Base-by-base conservation (phyloP, 176 grass and related monocot species). In the Puya raimondii region DNA sequence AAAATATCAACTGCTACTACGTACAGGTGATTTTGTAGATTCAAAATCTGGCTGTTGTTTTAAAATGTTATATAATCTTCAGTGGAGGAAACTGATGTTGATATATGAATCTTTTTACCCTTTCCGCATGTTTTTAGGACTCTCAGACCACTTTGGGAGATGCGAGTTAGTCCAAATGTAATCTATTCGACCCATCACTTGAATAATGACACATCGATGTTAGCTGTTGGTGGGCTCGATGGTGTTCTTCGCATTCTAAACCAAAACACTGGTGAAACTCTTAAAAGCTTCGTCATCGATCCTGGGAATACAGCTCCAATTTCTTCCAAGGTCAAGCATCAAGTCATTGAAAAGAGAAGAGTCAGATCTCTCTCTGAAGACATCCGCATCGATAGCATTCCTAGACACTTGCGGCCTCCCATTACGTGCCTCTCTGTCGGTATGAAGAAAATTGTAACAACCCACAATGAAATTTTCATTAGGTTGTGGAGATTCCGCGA, bases 381-480 rank as follows among this genome's bases (percentile, higher is more conserved):
- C 79, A 74, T 69, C 18, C 52, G 13, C 51, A 22, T 97, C 13
- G 84, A 92, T 64, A 71, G 14, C 42, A 82, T 97, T 66, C 79
- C 81, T 22, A 85, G 49, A 63, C 67, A 73, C 51, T 63, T 89
- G 33, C 83, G 93, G 50, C 81, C 86, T 42, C 65, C 80, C 27
- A 97, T 97, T 22, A 87, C 79, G 0, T 78, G 89, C 48, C 53
- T 92, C 2, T 79, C 88, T 0, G 82, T 92, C 10, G 93, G 89
- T 47, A 87, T 97, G 93, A 97, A 78, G 72, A 97, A 97, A 64
- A 79, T 97, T 14, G 89, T 90, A 26, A 92, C 93, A 11, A 88
- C 89, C 0, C 93, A 97, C 70, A 88, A 81, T 1, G 84, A 88
- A 13, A 92, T 92, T 47, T 92, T 81, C 72, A 78, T 97, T 56